A percentile compares a stretch with the other conserved stretches of the same genome.
phyloP scores from a whole-genome alignment of 768 basidiomycete species.

The Termitomyces sp. region DNA sequence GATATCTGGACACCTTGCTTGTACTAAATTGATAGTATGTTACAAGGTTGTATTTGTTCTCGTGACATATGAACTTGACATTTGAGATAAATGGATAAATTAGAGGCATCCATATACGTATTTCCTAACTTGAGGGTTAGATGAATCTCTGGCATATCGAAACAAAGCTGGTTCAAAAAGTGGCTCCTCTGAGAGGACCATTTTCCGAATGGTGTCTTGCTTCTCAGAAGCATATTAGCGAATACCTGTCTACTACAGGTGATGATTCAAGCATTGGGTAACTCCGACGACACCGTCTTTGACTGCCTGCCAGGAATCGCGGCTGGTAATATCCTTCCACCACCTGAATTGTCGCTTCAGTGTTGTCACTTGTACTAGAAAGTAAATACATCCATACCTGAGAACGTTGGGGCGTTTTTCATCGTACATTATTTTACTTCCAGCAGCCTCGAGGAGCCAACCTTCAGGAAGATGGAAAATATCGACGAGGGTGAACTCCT shows the following conservation, averaged over 20 bases:
- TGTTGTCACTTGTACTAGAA: too few relatives aligned
- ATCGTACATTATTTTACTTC: constrained; percentile 12
- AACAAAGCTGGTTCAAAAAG: not conserved
- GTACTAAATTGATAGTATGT: not conserved
- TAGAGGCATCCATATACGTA: too few relatives aligned
- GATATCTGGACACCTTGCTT: not conserved
- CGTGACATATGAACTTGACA: not conserved
- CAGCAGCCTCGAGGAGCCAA: constrained; percentile 10
- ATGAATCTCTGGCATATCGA: too few relatives aligned
- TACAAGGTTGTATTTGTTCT: not conserved
- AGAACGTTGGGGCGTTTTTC: constrained; percentile 13
- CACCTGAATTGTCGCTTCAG: constrained; percentile 11
- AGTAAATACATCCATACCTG: constrained; percentile 3
- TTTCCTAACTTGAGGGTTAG: not conserved
- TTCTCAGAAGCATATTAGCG: too few relatives aligned
- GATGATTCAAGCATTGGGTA: not conserved
- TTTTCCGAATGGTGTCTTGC: too few relatives aligned
- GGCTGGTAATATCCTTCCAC: constrained; percentile 19
- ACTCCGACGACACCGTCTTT: constrained; percentile 17
- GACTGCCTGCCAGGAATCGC: constrained; percentile 22
- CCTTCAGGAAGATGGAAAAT: constrained; percentile 20
- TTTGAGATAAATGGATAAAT: too few relatives aligned
- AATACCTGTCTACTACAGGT: too few relatives aligned
- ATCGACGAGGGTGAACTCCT: constrained; percentile 16
- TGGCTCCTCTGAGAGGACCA: too few relatives aligned